Evolutionary conservation across 306 rosid species (phyloP).

Genomic region (Corylus heterophylla): DNA sequence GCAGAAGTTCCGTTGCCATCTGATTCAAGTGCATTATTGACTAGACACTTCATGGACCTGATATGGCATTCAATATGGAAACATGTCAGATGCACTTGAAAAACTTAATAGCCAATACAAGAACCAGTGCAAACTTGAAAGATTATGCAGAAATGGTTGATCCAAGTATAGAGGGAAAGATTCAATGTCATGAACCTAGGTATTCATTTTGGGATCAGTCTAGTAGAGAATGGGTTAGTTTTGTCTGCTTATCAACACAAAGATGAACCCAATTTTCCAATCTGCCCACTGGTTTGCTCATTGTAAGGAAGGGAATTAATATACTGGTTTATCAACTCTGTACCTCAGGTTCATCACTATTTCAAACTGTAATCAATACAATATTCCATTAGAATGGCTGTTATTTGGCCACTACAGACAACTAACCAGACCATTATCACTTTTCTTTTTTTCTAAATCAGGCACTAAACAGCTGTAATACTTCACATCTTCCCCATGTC

Average conservation of each 20-base stretch:
- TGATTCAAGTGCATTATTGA: background rate
- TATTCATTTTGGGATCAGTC: background rate
- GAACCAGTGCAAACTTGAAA: too few species aligned
- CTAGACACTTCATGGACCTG: background rate
- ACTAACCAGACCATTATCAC: constrained; percentile 13
- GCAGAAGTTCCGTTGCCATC: background rate
- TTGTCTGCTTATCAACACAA: constrained; percentile 3
- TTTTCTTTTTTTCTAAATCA: constrained; percentile 6
- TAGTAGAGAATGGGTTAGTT: background rate
- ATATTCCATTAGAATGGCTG: constrained; percentile 12
- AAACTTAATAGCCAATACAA: too few species aligned
- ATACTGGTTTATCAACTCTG: constrained; percentile 2
- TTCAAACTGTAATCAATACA: constrained; percentile 17
- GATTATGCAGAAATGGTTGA: background rate
- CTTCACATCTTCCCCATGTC: constrained; percentile 31
- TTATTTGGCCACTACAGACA: constrained; percentile 8
- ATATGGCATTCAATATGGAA: too few species aligned
- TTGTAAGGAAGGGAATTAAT: background rate
- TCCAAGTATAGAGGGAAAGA: background rate
- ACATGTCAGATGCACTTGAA: too few species aligned
- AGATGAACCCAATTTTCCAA: background rate
- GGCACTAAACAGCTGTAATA: constrained; percentile 17
- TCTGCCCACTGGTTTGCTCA: background rate
- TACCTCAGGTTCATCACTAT: constrained; percentile 10
- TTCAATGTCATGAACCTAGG: background rate